Conservation (phyloP, 1,284 basidiomycete genomes). For the Ceratobasidium sp. region DNA sequence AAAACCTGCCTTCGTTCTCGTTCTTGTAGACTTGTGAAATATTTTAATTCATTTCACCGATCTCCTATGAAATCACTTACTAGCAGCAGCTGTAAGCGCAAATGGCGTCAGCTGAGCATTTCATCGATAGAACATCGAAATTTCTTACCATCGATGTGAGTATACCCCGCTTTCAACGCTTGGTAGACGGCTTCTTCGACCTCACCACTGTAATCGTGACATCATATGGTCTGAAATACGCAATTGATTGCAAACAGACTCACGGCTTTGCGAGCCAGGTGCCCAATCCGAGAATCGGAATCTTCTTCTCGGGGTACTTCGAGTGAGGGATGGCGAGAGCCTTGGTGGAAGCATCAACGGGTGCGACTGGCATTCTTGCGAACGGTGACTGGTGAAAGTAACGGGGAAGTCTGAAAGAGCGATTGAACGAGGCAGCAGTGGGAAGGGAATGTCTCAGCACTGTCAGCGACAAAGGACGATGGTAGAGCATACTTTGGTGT, state of each 20-base stretch:
- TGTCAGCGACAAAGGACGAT: slow-evolving; percentile 29
- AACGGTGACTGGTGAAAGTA: slow-evolving; percentile 22
- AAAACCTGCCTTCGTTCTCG: slow-evolving; percentile 22
- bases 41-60: slow-evolving; percentile 7
- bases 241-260: slow-evolving; percentile 7
- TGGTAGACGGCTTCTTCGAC: slow-evolving; percentile 40
- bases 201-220: slow-evolving; percentile 15
- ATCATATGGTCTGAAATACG: neutral
- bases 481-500: slow-evolving; percentile 36
- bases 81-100: slow-evolving; percentile 21
- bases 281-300: slow-evolving; percentile 41
- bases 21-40: slow-evolving; percentile 19
- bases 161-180: slow-evolving; percentile 39
- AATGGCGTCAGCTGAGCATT: neutral
- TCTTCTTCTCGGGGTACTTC: slow-evolving; percentile 37
- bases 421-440: slow-evolving; percentile 15
- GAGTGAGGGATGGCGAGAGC: slow-evolving; percentile 37
- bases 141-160: slow-evolving; percentile 35
- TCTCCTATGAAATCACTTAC: slow-evolving; percentile 1
- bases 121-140: neutral
- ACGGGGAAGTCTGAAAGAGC: slow-evolving; percentile 37
- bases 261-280: slow-evolving; percentile 40
- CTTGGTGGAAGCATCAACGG: slow-evolving; percentile 32
- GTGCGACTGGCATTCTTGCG: slow-evolving; percentile 31
- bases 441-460: slow-evolving; percentile 33